These are phyloP conservation scores for Suillus subluteus DNA, from an alignment of 768 basidiomycete genomes.

Conservation along the genomic window DNA sequence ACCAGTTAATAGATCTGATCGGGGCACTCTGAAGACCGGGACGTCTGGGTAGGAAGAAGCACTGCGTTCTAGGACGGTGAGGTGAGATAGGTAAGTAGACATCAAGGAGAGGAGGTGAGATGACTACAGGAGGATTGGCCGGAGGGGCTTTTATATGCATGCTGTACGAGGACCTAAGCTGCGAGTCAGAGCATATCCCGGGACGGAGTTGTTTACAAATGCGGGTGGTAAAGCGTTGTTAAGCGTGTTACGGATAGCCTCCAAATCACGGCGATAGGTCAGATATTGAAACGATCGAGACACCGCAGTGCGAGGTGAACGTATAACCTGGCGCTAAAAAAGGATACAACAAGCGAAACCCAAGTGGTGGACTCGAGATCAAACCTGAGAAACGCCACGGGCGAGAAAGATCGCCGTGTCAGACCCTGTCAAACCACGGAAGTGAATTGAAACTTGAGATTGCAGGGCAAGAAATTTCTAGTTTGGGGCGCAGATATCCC, in stretches of 20 bases:
- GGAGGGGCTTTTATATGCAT: slow-evolving; percentile 34
- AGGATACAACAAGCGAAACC: slow-evolving; percentile 18
- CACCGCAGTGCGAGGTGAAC: slow-evolving; percentile 33
- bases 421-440: slow-evolving; percentile 22
- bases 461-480: slow-evolving; percentile 21
- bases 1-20: slow-evolving; percentile 44
- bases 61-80: slow-evolving; percentile 63
- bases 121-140: slow-evolving; percentile 9
- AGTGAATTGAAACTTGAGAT: slow-evolving; percentile 18
- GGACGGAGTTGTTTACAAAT: slow-evolving; percentile 36
- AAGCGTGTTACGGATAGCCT: slow-evolving; percentile 33
- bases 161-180: slow-evolving; percentile 26
- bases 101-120: slow-evolving; percentile 23
- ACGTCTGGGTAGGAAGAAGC: slow-evolving; percentile 51
- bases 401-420: slow-evolving; percentile 27
- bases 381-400: slow-evolving; percentile 23
- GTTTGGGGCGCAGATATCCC: slow-evolving; percentile 20
- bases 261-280: slow-evolving; percentile 35
- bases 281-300: slow-evolving; percentile 39
- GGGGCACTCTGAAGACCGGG: slow-evolving; percentile 65
- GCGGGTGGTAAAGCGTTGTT: slow-evolving; percentile 30
- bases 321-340: slow-evolving; percentile 29
- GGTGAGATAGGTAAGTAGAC: slow-evolving; percentile 48
- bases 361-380: slow-evolving; percentile 27
- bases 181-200: slow-evolving; percentile 26